Evolutionary conservation across 805 yeast species (phyloP).

Genomic region (Cyberlindnera misumaiensis): DNA sequence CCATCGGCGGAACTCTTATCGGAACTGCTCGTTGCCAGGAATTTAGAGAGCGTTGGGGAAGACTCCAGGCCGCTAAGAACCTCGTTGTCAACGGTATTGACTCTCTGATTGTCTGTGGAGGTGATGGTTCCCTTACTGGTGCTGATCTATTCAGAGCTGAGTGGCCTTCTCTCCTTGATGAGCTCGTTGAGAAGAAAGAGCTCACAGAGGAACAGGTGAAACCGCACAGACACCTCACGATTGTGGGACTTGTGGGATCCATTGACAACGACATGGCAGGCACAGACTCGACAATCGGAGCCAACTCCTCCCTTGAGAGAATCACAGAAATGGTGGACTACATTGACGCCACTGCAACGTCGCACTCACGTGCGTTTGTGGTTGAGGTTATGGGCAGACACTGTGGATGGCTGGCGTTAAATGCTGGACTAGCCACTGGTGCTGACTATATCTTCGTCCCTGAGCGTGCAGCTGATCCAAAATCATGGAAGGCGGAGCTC

Average conservation of each 20-base stretch:
- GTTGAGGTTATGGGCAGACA: slow-evolving; percentile 99
- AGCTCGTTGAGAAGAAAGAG: slow-evolving; percentile 49
- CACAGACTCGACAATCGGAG: slow-evolving; percentile 96
- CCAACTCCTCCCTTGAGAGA: slow-evolving; percentile 86
- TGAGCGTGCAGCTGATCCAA: slow-evolving; percentile 77
- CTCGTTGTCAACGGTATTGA: slow-evolving; percentile 86
- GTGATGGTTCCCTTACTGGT: slow-evolving; percentile 97
- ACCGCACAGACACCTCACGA: slow-evolving; percentile 67
- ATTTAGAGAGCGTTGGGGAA: slow-evolving; percentile 80
- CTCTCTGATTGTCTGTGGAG: slow-evolving; percentile 94
- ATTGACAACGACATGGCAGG: slow-evolving; percentile 98
- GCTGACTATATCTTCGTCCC: slow-evolving; percentile 95
- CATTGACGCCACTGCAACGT: slow-evolving; percentile 95
- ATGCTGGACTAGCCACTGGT: slow-evolving; percentile 95
- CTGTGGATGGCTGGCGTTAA: slow-evolving; percentile 97
- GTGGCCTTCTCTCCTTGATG: slow-evolving; percentile 85
- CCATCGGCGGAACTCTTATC: slow-evolving; percentile 90
- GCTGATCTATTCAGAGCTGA: slow-evolving; percentile 91
- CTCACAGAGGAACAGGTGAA: slow-evolving; percentile 53
- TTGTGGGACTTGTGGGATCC: slow-evolving; percentile 93
- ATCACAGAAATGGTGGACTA: slow-evolving; percentile 93
- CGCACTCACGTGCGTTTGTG: slow-evolving; percentile 96
- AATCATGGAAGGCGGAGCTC: slow-evolving; percentile 78
- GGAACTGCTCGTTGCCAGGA: slow-evolving; percentile 93
- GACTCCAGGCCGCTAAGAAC: slow-evolving; percentile 77